Base-by-base conservation (phyloP, 2,329 filamentous ascomycete species). In the Fusarium hainanense region DNA sequence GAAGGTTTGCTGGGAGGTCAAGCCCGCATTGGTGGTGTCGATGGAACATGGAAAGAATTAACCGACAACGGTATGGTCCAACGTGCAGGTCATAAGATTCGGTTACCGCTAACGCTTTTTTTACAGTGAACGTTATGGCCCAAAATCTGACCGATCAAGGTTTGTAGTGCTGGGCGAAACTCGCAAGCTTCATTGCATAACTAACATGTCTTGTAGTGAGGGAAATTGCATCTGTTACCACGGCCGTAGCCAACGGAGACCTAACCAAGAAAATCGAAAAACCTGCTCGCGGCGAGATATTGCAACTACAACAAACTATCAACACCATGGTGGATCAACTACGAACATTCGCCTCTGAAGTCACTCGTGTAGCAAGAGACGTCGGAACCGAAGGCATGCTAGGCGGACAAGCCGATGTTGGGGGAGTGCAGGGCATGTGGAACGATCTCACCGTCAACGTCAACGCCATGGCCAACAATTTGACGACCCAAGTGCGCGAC, bases 11-110 rank as follows among this genome's bases (percentile, higher is more conserved):
- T 98, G 43, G 95, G 95, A 75, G 95, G 95, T 44, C 95, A 98
- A 79, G 95, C 95, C 63, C 92, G 94, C 79, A 95, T 98, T 67
- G 92, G 94, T 71, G 95, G 94, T 59, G 95, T 98, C 58, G 93
- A 96, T 80, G 95, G 95, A 76, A 97, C 97, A 66, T 98, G 95
- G 95, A 97, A 97, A 78, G 95, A 98, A 83, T 84, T 98, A 74
- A 98, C 95, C 20, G 91, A 94, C 79, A 95, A 95, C 76, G 89
- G 89, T 90, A 83, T 80, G 61, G 44, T 43, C 34, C 40, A 46
- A 54, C 16, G 8, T 44, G 20, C 28, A 42, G 13, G 48, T 27
- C 25, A 20, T 49, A 30, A 48, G 20, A 12, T 43, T 12, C 40
- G 42, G n/a, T 20, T 34, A n/a, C 14, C 49, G 48, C 70, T 77